These are phyloP conservation scores for Talaromyces funiculosus DNA, from an alignment of 2,329 filamentous ascomycete genomes.

Conservation along the genomic window DNA sequence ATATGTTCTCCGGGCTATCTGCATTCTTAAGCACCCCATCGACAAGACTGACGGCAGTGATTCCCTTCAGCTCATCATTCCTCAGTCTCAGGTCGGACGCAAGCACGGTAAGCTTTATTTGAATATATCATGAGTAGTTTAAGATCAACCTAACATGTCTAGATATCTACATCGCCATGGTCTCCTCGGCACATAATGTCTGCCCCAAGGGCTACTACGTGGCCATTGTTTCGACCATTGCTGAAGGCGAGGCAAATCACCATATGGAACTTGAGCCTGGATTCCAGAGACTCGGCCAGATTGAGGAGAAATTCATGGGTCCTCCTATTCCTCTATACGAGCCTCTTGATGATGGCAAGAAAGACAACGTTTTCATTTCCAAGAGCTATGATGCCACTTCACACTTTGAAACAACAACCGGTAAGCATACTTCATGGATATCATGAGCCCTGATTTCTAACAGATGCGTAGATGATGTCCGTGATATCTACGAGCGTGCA, in stretches of 20 bases:
- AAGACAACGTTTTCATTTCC: constrained; percentile 93
- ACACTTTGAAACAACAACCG: constrained; percentile 88
- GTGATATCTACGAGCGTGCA: constrained; percentile 82
- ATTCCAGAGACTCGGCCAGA: constrained; percentile 82
- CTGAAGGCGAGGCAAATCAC: constrained; percentile 85
- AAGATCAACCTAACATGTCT: constrained; percentile 18
- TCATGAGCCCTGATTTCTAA: constrained; percentile 10
- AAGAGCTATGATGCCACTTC: constrained; percentile 98
- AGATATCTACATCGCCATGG: constrained; percentile 96
- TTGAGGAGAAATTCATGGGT: constrained; percentile 97
- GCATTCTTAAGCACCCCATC: constrained; percentile 92
- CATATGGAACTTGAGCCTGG: constrained; percentile 91
- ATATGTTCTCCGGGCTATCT: constrained; percentile 92
- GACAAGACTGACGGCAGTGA: constrained; percentile 83
- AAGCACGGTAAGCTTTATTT: constrained; percentile 72
- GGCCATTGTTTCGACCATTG: constrained; percentile 95
- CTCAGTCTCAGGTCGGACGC: constrained; percentile 92
- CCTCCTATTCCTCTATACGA: constrained; percentile 90
- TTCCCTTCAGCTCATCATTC: constrained; percentile 92
- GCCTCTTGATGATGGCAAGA: constrained; percentile 72
- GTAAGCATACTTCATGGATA: constrained; percentile 28
- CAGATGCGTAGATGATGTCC: constrained; percentile 68
- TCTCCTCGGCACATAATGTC: constrained; percentile 93
- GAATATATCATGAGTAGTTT: not conserved
- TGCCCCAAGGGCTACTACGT: constrained; percentile 99